phyloP scores from a whole-genome alignment of 1,139 yeast species.

The Geotrichum fermentans region DNA sequence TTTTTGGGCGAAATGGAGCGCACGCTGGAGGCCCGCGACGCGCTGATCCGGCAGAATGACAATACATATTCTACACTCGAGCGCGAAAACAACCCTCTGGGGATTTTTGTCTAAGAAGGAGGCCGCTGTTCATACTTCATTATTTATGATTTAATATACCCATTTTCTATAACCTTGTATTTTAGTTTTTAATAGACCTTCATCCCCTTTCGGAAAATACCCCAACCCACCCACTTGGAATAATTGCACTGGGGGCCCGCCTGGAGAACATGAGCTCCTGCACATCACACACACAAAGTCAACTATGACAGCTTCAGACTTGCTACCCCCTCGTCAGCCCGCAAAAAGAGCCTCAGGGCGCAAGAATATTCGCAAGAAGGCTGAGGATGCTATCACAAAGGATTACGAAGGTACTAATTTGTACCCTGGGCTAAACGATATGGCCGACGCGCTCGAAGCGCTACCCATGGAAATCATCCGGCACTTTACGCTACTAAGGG shows the following conservation, averaged over 20 bases:
- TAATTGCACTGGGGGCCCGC: too few species aligned
- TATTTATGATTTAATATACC: too few species aligned
- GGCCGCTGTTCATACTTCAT: background rate
- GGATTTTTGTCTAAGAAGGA: constrained; percentile 1
- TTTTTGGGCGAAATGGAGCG: constrained; percentile 36
- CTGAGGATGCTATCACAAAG: background rate
- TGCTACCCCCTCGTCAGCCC: too few species aligned
- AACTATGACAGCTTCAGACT: too few species aligned
- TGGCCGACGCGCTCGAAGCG: constrained; percentile 87
- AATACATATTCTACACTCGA: background rate
- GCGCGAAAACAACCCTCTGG: constrained; percentile 2
- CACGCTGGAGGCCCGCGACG: constrained; percentile 21
- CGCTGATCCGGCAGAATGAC: constrained; percentile 2
- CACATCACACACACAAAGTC: too few species aligned
- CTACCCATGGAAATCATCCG: constrained; percentile 78
- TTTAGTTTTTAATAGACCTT: too few species aligned
- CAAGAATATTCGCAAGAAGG: background rate
- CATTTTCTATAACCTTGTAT: too few species aligned
- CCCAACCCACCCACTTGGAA: too few species aligned
- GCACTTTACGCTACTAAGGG: constrained; percentile 82
- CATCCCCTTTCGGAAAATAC: too few species aligned
- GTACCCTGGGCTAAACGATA: constrained; percentile 85
- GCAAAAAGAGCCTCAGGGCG: too few species aligned
- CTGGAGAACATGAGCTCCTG: too few species aligned
- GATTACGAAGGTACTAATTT: background rate